These are phyloP conservation scores for Rasamsonia emersonii DNA, from an alignment of 2,329 filamentous ascomycete genomes.

Conservation along the genomic window DNA sequence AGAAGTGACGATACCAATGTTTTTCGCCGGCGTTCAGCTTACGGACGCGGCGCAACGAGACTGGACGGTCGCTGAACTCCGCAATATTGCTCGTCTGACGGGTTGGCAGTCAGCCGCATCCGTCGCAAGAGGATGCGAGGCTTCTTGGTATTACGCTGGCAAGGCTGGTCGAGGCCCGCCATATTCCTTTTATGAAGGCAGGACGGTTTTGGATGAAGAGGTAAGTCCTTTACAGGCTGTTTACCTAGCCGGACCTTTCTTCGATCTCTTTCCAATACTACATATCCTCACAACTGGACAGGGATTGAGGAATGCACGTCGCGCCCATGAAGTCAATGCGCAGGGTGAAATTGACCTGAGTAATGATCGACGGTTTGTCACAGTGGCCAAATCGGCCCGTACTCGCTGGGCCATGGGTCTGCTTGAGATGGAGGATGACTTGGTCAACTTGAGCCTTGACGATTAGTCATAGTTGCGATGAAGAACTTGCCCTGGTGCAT, in stretches of 20 bases:
- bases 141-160: conserved; percentile 68
- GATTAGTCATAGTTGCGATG: not conserved
- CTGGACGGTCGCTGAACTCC: conserved; percentile 67
- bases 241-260: not conserved
- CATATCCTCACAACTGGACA: not conserved
- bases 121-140: conserved; percentile 77
- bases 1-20: conserved; percentile 72
- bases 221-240: conserved; percentile 15
- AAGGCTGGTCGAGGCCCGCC: conserved; percentile 66
- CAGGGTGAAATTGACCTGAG: not conserved
- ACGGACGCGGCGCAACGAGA: conserved; percentile 61
- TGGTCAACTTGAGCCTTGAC: conserved; percentile 4
- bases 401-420: conserved; percentile 8
- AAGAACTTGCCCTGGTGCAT: not conserved
- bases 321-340: not conserved
- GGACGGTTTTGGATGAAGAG: conserved; percentile 12
- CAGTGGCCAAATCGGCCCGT: conserved; percentile 2
- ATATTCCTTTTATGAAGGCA: no score
- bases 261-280: no score
- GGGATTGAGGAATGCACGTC: not conserved
- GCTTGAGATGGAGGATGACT: conserved; percentile 7
- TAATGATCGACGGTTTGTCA: conserved; percentile 8
- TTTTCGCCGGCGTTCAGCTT: conserved; percentile 79
- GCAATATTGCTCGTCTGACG: conserved; percentile 67
- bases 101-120: conserved; percentile 80